These are phyloP conservation scores for Aspergillus taichungensis DNA, from an alignment of 495 filamentous ascomycete genomes.

Conservation along the genomic window DNA sequence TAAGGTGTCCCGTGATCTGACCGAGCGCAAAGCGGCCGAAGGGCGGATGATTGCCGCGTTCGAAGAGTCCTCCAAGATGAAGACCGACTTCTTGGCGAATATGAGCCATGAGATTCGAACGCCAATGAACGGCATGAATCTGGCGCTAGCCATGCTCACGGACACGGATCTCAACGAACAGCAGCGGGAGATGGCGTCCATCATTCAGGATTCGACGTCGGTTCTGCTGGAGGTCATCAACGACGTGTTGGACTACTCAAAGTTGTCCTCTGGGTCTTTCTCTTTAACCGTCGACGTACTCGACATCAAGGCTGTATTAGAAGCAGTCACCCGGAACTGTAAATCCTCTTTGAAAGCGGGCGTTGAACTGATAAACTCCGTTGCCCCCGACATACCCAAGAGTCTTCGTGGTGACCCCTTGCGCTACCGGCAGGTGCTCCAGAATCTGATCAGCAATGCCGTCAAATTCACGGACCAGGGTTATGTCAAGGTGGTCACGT, in stretches of 20 bases:
- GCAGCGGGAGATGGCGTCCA: slow-evolving; percentile 66
- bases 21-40: slow-evolving; percentile 52
- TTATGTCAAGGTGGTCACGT: slow-evolving; percentile 45
- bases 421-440: slow-evolving; percentile 71
- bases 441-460: slow-evolving; percentile 79
- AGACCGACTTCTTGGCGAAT: slow-evolving; percentile 54
- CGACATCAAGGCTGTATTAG: slow-evolving; percentile 51
- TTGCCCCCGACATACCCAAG: slow-evolving; percentile 35
- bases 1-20: slow-evolving; percentile 58
- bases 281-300: slow-evolving; percentile 62
- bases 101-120: slow-evolving; percentile 57
- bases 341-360: slow-evolving; percentile 48
- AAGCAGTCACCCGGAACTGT: slow-evolving; percentile 45
- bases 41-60: slow-evolving; percentile 50
- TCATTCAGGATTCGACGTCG: slow-evolving; percentile 73
- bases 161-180: slow-evolving; percentile 58
- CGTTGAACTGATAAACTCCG: slow-evolving; percentile 44
- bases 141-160: slow-evolving; percentile 61
- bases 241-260: slow-evolving; percentile 82
- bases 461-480: slow-evolving; percentile 81
- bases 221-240: slow-evolving; percentile 82
- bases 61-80: slow-evolving; percentile 56
- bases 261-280: slow-evolving; percentile 80
- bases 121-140: slow-evolving; percentile 66
- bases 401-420: slow-evolving; percentile 60